phyloP scores from a whole-genome alignment of 768 basidiomycete genomes.

The Phaffia australis region DNA sequence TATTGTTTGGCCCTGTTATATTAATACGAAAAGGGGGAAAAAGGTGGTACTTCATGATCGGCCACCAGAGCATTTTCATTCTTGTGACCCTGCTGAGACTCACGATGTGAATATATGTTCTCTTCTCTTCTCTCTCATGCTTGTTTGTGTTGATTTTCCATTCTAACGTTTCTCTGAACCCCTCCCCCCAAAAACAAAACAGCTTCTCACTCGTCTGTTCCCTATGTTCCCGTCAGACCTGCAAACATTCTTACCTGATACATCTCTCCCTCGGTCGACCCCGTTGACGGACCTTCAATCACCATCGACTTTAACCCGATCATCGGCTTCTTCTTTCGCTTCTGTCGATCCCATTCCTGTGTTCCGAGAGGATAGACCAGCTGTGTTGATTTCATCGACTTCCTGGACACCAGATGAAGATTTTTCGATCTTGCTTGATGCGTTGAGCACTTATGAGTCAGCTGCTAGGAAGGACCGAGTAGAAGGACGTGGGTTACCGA shows the following conservation, averaged over 20 bases:
- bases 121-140: constrained; percentile 19
- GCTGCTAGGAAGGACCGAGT: constrained; percentile 40
- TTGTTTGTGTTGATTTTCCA: neutral
- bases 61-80: constrained; percentile 74
- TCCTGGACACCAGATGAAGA: constrained; percentile 98
- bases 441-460: constrained; percentile 58
- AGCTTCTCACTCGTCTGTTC: constrained; percentile 37
- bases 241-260: neutral
- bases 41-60: constrained; percentile 76
- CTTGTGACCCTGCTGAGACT: constrained; percentile 54
- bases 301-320: neutral
- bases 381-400: constrained; percentile 79
- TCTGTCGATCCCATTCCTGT: constrained; percentile 38
- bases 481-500: constrained; percentile 38
- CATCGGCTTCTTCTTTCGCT: neutral
- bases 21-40: constrained; percentile 49
- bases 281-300: constrained; percentile 6
- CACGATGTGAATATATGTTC: constrained; percentile 52
- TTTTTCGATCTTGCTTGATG: constrained; percentile 69
- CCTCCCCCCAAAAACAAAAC: neutral
- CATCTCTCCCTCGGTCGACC: neutral
- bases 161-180: neutral
- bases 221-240: neutral
- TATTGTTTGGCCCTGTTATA: constrained; percentile 4
- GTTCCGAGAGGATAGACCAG: constrained; percentile 64